Evolutionary conservation across 1,139 yeast genomes (phyloP).

Genomic region (Torulaspora pretoriensis): DNA sequence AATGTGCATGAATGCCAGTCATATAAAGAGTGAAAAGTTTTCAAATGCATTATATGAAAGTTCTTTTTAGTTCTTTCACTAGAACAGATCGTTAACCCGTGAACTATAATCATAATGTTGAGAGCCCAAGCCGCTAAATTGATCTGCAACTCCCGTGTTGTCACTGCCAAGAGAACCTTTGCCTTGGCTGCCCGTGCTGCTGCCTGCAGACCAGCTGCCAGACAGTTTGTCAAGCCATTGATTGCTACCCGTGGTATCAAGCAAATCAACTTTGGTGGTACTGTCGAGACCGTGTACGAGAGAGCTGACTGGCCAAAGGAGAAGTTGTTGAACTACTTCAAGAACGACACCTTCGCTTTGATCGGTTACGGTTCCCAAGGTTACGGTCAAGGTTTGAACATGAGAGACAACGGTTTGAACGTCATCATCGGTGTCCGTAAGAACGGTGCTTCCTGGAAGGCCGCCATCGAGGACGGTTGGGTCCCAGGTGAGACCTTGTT

Average conservation of each 20-base stretch:
- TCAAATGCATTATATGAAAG: not conserved
- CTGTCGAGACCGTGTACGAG: slow-evolving; percentile 93
- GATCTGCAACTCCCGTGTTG: slow-evolving; percentile 39
- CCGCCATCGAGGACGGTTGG: slow-evolving; percentile 99
- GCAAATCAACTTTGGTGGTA: slow-evolving; percentile 96
- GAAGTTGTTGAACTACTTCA: slow-evolving; percentile 92
- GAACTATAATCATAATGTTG: slow-evolving; percentile 24
- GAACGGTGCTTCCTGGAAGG: slow-evolving; percentile 99
- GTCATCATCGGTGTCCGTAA: slow-evolving; percentile 98
- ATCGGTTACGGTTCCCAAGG: slow-evolving; percentile 99
- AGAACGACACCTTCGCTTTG: slow-evolving; percentile 93
- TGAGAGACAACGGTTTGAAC: slow-evolving; percentile 97
- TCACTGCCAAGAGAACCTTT: slow-evolving; percentile 60
- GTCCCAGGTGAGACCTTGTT: slow-evolving; percentile 98
- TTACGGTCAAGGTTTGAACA: slow-evolving; percentile 98
- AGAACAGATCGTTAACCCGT: not conserved
- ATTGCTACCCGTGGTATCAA: slow-evolving; percentile 75
- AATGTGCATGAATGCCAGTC: not conserved
- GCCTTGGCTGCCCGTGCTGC: slow-evolving; percentile 49
- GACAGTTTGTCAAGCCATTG: slow-evolving; percentile 33
- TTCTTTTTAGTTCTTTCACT: not conserved
- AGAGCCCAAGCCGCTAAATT: slow-evolving; percentile 37
- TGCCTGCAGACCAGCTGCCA: slow-evolving; percentile 47
- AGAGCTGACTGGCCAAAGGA: slow-evolving; percentile 99
- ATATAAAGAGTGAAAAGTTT: slow-evolving; percentile 7